Base-by-base conservation (phyloP, 108 stramenopile genomes). In the Pseudonitzschia multiseries region DNA sequence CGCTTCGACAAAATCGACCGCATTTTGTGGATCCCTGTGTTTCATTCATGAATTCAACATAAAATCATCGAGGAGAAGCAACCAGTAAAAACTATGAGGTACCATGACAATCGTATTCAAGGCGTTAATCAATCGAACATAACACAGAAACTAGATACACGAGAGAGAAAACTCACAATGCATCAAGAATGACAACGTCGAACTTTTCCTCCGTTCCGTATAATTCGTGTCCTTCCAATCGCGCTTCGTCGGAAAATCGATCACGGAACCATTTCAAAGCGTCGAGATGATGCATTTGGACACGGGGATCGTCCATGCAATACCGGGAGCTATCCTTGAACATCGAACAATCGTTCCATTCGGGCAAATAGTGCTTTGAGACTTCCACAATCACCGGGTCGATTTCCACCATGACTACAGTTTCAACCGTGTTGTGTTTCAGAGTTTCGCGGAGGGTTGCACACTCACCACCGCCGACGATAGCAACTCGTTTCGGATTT, bases 371-470 rank as follows among this genome's bases (percentile, higher is more conserved):
- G 27, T 92, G 75, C 31, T 87, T 81, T 24, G 88, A 81, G 26
- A 87, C 62, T 69, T 88, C 79, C 18, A 96, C 87, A 8, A 86
- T 54, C 52, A 69, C 79, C 2, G 88, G 84, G 70, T 93, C 97
- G 51, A 95, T 81, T 69, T 96, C 97, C 43, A 96, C 85, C 94
- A 97, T 96, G 60, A 89, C 81, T 15, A 80, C 90, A 57, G 86
- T 71, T 61, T 97, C 92, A 10, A 91, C 79, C 0, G 87, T 83
- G 4, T 81, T 87, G 77, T 96, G 94, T 74, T 91, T 90, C 28
- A 96, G 68, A 52, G 96, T 83, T 69, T 92, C 91, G 21, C 91
- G 81, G 36, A 92, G 72, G 9, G 91, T 89, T 8, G 90, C 88
- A 41, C 91, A 83, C 61, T 89, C 87, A 17, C 91, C 91, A 15